These are phyloP conservation scores for Dioscorea alata DNA, from an alignment of 106 monocot species.

Conservation along the genomic window DNA sequence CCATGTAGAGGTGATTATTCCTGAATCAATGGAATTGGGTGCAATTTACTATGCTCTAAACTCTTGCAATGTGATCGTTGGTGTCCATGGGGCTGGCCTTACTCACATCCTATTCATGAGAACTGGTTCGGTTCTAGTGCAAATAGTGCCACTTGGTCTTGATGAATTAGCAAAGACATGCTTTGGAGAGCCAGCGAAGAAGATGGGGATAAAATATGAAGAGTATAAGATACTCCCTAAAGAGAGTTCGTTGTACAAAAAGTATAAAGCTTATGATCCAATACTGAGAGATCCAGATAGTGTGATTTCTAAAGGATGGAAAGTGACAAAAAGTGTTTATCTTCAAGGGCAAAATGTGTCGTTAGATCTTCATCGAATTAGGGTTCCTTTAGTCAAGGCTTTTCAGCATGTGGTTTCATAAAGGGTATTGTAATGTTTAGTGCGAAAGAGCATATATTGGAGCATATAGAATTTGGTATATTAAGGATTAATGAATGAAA, in stretches of 20 bases:
- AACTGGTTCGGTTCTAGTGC: slow-evolving; percentile 57
- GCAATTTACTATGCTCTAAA: slow-evolving; percentile 59
- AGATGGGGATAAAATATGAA: slow-evolving; percentile 40
- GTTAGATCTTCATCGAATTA: slow-evolving; percentile 40
- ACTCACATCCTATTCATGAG: slow-evolving; percentile 81
- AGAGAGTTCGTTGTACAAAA: slow-evolving; percentile 57
- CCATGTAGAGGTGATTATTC: slow-evolving; percentile 36
- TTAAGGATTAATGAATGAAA: too few species aligned
- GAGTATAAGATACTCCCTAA: slow-evolving; percentile 29
- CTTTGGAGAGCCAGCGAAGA: slow-evolving; percentile 63
- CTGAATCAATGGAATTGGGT: slow-evolving; percentile 51
- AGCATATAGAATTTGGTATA: too few species aligned
- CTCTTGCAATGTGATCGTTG: slow-evolving; percentile 56
- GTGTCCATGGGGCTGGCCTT: slow-evolving; percentile 81
- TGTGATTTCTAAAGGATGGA: slow-evolving; percentile 52
- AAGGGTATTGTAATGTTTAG: neutral
- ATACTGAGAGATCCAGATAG: slow-evolving; percentile 46
- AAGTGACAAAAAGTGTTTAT: slow-evolving; percentile 54
- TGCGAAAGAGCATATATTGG: too few species aligned
- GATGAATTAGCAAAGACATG: slow-evolving; percentile 56
- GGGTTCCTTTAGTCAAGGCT: slow-evolving; percentile 20
- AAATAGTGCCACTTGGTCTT: slow-evolving; percentile 68
- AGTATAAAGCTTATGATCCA: slow-evolving; percentile 33
- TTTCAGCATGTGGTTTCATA: slow-evolving; percentile 12
- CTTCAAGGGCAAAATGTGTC: slow-evolving; percentile 56